These are phyloP conservation scores for Uronychia binucleata DNA, from an alignment of 73 alveolate genomes.

Conservation along the genomic window DNA sequence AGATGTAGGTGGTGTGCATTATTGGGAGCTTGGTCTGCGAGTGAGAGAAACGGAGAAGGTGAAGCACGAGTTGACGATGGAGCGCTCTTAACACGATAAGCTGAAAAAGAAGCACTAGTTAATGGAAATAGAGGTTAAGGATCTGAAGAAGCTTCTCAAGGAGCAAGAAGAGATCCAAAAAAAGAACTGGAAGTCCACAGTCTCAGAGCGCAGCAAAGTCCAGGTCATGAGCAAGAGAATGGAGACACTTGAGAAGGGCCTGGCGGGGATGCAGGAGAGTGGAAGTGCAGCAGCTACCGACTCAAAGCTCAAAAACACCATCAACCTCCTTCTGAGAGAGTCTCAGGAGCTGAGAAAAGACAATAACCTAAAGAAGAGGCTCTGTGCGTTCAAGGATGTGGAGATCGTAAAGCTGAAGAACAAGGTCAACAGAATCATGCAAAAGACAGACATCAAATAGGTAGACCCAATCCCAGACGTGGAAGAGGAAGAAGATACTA, in stretches of 20 bases:
- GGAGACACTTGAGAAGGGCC: constrained; percentile 45
- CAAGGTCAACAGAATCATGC: constrained; percentile 18
- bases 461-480: neutral
- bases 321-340: constrained; percentile 46
- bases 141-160: neutral
- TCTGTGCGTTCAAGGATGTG: constrained; percentile 13
- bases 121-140: too few species aligned
- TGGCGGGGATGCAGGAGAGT: constrained; percentile 11
- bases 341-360: constrained; percentile 48
- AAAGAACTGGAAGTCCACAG: constrained; percentile 15
- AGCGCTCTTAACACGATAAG: too few species aligned
- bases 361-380: constrained; percentile 24
- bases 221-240: constrained; percentile 29
- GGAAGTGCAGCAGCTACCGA: constrained; percentile 35
- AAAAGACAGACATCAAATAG: neutral
- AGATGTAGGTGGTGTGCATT: too few species aligned
- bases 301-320: constrained; percentile 45
- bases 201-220: constrained; percentile 17
- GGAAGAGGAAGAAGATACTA: neutral
- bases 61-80: constrained; percentile 30
- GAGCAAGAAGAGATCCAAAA: constrained; percentile 15
- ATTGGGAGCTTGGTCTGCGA: constrained; percentile 7
- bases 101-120: too few species aligned
- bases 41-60: constrained; percentile 22
- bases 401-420: constrained; percentile 31